A percentile compares a stretch with the other conserved stretches of the same genome.
Evolutionary conservation across 345 rosid genomes (phyloP).

Genomic region (Syzygium grande): DNA sequence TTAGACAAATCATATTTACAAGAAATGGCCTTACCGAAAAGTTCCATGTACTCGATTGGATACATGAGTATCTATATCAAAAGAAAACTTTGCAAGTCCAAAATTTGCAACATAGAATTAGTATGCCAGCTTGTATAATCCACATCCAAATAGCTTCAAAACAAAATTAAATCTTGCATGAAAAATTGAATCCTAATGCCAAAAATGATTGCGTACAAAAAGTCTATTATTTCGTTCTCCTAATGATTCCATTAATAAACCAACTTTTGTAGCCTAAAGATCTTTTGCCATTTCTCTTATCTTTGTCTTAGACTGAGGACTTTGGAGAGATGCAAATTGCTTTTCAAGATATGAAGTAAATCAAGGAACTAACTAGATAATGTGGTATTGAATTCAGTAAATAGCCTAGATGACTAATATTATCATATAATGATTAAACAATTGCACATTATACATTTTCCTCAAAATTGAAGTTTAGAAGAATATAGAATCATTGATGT

Average conservation of each 20-base stretch:
- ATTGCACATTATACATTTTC: conserved; percentile 43
- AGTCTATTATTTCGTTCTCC: not conserved
- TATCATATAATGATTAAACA: not conserved
- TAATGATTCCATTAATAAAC: not conserved
- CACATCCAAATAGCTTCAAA: not conserved
- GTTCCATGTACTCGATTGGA: conserved; percentile 92
- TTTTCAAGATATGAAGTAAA: not conserved
- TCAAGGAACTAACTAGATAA: not conserved
- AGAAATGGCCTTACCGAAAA: conserved; percentile 54
- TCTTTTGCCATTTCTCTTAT: not conserved
- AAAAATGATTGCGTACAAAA: not conserved
- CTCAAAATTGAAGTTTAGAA: conserved; percentile 62
- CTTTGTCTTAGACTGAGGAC: not conserved
- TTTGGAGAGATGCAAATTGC: not conserved
- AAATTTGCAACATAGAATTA: conserved; percentile 66
- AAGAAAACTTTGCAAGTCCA: conserved; percentile 70
- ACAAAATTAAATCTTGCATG: not conserved
- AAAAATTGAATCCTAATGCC: not conserved
- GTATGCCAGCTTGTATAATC: not conserved
- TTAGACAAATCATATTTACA: not conserved
- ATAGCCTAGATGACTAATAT: accelerated
- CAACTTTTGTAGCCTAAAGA: not conserved
- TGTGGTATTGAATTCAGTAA: not conserved
- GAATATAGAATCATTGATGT: conserved; percentile 79
- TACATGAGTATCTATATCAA: conserved; percentile 70